These are phyloP conservation scores for Curvularia hawaiiensis DNA, from an alignment of 2,329 filamentous ascomycete genomes.

Conservation along the genomic window DNA sequence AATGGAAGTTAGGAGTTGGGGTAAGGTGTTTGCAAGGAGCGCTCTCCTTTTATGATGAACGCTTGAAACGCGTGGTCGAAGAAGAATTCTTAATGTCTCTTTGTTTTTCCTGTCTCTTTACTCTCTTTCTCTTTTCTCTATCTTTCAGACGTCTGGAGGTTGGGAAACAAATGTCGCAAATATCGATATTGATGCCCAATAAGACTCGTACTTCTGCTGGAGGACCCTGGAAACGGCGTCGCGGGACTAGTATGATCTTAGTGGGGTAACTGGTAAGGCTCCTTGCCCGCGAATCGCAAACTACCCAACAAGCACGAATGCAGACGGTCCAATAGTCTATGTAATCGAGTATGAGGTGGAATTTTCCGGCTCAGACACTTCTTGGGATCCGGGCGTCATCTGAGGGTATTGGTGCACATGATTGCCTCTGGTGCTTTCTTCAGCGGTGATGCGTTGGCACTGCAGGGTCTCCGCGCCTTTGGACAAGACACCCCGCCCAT, in stretches of 20 bases:
- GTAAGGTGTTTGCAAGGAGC: not conserved
- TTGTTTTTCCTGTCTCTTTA: not conserved
- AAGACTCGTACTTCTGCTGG: not conserved
- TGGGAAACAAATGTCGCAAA: not conserved
- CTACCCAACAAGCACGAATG: not conserved
- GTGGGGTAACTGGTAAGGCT: constrained; percentile 22
- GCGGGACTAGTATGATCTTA: constrained; percentile 12
- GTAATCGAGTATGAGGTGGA: constrained; percentile 21
- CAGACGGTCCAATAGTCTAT: constrained; percentile 1
- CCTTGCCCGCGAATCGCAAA: constrained; percentile 5
- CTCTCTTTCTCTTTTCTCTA: not conserved
- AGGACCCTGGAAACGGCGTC: constrained; percentile 2
- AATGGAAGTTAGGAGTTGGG: not conserved
- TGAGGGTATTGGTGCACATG: constrained; percentile 37
- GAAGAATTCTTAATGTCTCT: not conserved
- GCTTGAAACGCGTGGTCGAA: not conserved
- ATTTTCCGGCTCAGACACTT: constrained; percentile 24
- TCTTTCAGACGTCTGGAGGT: not conserved
- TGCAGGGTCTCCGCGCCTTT: constrained; percentile 24
- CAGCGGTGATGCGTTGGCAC: constrained; percentile 46
- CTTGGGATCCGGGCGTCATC: constrained; percentile 37
- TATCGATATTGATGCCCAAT: constrained; percentile 3
- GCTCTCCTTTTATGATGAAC: not conserved
- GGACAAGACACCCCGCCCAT: constrained; percentile 21
- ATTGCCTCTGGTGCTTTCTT: constrained; percentile 23